Evolutionary conservation across 805 yeast genomes (phyloP), one percentile per base, ranked within the genome.

Genomic region (Saccharomycopsis malanga): DNA sequence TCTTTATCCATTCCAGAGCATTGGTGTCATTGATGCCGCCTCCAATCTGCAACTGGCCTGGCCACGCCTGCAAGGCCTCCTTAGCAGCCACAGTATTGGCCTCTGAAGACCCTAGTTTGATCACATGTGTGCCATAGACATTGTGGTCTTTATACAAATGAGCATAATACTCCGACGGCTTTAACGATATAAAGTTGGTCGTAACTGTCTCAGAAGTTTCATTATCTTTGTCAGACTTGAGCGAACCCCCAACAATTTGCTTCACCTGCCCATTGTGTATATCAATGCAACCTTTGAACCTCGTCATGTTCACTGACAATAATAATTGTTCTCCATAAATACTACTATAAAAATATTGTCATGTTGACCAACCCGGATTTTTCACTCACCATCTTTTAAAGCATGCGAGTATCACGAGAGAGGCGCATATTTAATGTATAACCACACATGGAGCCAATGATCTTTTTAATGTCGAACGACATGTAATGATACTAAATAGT

Each of bases 181-280:
- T 73, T 23, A 73, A 65, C 2, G 95, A 79, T 3, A 89, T 85
- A 60, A 85, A 89, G 62, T 93, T 93, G 4, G 93, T 85, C 22
- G 74, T 63, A 6, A 78, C 68, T 0, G 58, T 52, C 12, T 55
- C 46, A 46, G 69, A 75, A 3, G 64, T 59, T 7, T 64, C 63
- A 6, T 63, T 58, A n/a, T 63, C 64, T 53, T 77, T 81, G 49
- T 80, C 82, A 9, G 68, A 66, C 0, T 73, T 70, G 18, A 93
- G 69, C 0, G 96, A 84, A 0, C 96, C 95, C 4, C 98, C 99
- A 1, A 93, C 97, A 45, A 93, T 93, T 62, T 93, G 98, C 59
- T 93, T 93, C 52, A 93, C 98, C 56, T 86, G 83, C 1, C 98
- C 98, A 5, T 83, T 76, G 63, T 93, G 99, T 49, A 93, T 80